Evolutionary conservation across 768 basidiomycete genomes (phyloP), one percentile per base, ranked within the genome.

Genomic region (Pisolithus microcarpus): DNA sequence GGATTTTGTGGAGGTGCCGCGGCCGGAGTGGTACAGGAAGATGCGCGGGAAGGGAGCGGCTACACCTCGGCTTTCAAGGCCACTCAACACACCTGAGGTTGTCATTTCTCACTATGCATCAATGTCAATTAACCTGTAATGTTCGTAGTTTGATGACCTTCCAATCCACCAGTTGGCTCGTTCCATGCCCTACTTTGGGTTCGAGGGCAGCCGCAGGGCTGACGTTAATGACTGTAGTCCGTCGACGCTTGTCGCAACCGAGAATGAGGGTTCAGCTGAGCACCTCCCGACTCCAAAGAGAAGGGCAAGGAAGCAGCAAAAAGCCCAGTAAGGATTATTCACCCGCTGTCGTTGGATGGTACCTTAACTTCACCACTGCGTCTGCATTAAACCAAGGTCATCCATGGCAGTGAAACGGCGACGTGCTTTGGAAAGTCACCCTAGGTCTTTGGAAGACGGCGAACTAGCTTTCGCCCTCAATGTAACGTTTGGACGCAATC

Each of bases 301-400:
- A 50, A 59, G 50, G 43, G 61, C 56, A 46, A 40, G 42, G 24
- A 34, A 52, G 7, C 57, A 43, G 48, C 54, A 60, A 55, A 62
- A 57, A 66, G 60, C 64, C 56, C 65, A 63, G 64, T 65, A 60
- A 65, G 64, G 57, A 31, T 11, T 46, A 26, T 16, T 26, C 28
- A 26, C 18, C 34, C 5, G 16, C 21, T 46, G 30, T 46, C 18
- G 5, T 31, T 9, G 31, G 23, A n/a, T 19, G 30, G 18, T 4
- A 9, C 34, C 45, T 36, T 36, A 30, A 34, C 34, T 3, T 18
- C 6, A 37, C 18, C 23, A 15, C 18, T 7, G 2, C 19, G 15
- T 16, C 43, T 45, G 26, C 26, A 28, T 45, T 13, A 23, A 31
- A 34, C 21, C 28, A 66, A 65, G 64, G 54, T 52, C 19, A 37